Evolutionary conservation across 1,284 basidiomycete species (phyloP).

Genomic region (Irpex rosettiformis): DNA sequence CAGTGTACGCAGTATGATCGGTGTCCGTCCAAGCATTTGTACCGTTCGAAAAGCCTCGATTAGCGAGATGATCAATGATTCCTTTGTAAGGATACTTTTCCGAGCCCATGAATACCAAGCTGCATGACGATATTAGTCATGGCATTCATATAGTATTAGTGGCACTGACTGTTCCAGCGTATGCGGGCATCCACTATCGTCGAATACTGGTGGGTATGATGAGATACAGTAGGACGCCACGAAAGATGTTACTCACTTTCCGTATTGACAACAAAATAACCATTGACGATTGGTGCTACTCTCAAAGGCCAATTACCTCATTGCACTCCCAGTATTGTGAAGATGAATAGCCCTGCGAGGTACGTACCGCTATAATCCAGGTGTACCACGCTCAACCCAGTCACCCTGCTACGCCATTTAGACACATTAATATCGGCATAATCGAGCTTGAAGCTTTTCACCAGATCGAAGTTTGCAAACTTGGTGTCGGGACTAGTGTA

Average conservation of each 20-base stretch:
- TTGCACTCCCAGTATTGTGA: conserved; percentile 8
- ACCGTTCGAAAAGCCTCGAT: conserved; percentile 91
- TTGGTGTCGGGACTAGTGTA: conserved; percentile 26
- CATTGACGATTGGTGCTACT: conserved; percentile 84
- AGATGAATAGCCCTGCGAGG: not conserved
- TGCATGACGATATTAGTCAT: conserved; percentile 24
- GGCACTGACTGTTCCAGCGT: conserved; percentile 83
- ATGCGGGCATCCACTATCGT: conserved; percentile 92
- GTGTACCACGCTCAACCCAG: conserved; percentile 78
- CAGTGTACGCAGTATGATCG: conserved; percentile 92
- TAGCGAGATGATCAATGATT: conserved; percentile 95
- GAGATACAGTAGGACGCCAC: not conserved
- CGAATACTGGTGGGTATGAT: conserved; percentile 75
- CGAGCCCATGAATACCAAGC: conserved; percentile 92
- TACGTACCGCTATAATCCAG: conserved; percentile 76
- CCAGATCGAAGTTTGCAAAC: conserved; percentile 77
- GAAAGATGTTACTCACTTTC: conserved; percentile 65
- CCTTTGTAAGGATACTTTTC: conserved; percentile 97
- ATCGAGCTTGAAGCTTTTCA: conserved; percentile 68
- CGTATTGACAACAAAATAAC: conserved; percentile 89
- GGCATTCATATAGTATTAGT: not conserved
- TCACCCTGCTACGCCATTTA: conserved; percentile 81
- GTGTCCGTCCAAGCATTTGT: conserved; percentile 88
- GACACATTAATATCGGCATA: conserved; percentile 77
- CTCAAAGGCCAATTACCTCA: conserved; percentile 10